These are phyloP conservation scores for Inga oerstediana DNA, from an alignment of 306 rosid species.

Conservation along the genomic window DNA sequence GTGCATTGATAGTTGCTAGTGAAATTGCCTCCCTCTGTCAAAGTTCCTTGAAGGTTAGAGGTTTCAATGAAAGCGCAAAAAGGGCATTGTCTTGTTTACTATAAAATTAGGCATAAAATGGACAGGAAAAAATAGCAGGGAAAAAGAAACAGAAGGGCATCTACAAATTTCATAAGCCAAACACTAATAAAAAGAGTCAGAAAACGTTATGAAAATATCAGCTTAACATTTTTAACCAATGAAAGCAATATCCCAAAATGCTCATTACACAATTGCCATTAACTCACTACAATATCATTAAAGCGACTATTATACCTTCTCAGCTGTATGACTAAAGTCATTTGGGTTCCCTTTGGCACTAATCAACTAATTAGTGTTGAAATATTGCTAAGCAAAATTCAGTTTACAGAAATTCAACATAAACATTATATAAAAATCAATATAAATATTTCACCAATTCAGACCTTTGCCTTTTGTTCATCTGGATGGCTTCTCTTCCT, in stretches of 20 bases:
- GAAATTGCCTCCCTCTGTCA: conserved; percentile 69
- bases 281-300: background rate
- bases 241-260: background rate
- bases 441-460: background rate
- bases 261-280: background rate
- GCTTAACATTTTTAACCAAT: background rate
- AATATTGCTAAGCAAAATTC: background rate
- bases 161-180: background rate
- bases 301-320: background rate
- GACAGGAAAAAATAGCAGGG: background rate
- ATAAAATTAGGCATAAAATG: background rate
- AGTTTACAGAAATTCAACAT: background rate
- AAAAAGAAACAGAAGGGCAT: background rate
- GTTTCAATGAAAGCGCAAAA: conserved; percentile 20
- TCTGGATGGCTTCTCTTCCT: conserved; percentile 61
- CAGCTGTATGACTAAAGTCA: background rate
- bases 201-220: background rate
- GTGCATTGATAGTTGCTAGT: conserved; percentile 64
- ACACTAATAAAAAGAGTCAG: background rate
- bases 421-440: background rate
- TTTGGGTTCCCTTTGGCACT: background rate
- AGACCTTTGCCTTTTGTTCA: conserved; percentile 58
- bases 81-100: background rate
- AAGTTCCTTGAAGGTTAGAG: conserved; percentile 33
- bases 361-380: background rate